Evolutionary conservation across 805 yeast species (phyloP), one percentile per base, ranked within the genome.

Genomic region (Cephaloascus albidus): DNA sequence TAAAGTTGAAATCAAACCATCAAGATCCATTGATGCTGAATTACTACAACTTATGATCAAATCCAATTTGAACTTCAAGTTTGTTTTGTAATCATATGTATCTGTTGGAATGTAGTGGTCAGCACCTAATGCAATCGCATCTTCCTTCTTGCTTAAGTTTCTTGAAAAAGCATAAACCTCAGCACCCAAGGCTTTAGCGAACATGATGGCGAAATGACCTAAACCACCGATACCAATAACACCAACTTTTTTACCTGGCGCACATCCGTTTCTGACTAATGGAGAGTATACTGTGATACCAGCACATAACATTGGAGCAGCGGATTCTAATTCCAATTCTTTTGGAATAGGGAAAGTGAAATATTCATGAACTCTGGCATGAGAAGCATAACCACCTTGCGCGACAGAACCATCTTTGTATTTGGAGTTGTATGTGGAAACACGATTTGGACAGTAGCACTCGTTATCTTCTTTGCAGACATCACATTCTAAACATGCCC

Each of bases 31-130:
- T 12, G 62, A 65, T 15, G 74, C 61, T 35, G 77, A 65, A 41
- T 74, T 68, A 28, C 78, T 80, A 45, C 77, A 65, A 51, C 71
- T 67, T 44, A 78, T 55, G 34, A 79, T 62, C 40, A 77, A 52
- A 49, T 79, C 82, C 37, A 79, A 61, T 40, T 55, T 51, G 44
- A 45, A 51, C 34, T 40, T 47, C 44, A 46, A 48, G 33, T 49
- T 47, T 38, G 47, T 44, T 45, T 52, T 49, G 68, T 64, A 66
- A 30, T 54, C 63, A 6, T 40, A 39, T 48, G 45, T 51, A 18
- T 51, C 17, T 15, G 36, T 34, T 12, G 36, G 15, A 20, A 16
- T 16, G n/a, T 34, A 34, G 16, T 34, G 57, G 40, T 53, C 53
- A 3, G 63, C 53, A 14, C 65, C 67, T 36, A 61, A 47, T 39